Conservation (phyloP, 176 grass and related monocot species). For the Carex pumila region DNA sequence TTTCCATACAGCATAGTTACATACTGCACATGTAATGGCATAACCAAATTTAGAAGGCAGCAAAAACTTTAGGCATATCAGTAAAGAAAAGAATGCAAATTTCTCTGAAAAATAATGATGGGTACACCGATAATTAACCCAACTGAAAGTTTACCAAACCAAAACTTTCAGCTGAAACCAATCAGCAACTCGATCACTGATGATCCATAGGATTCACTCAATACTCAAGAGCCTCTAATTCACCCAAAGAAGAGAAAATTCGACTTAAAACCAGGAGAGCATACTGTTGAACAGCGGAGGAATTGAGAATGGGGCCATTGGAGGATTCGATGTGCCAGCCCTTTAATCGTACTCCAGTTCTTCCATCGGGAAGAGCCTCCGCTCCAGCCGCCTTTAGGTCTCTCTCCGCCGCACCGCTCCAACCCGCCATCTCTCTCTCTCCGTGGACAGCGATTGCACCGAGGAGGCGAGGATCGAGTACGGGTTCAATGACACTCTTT, state of each 20-base stretch:
- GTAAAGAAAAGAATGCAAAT: background rate
- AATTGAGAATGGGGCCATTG: conserved; percentile 74
- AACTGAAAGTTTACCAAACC: no score
- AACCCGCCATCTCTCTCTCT: conserved; percentile 25
- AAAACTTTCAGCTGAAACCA: background rate
- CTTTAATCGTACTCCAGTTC: conserved; percentile 43
- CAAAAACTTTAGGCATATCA: background rate
- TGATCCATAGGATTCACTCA: background rate
- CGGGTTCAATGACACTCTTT: background rate
- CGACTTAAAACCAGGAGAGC: background rate
- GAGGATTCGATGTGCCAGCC: conserved; percentile 66
- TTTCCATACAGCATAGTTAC: background rate
- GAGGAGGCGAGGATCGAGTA: background rate
- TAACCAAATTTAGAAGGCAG: background rate
- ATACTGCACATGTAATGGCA: background rate
- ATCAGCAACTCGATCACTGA: background rate
- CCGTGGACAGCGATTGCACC: background rate
- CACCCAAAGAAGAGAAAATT: background rate
- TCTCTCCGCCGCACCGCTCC: conserved; percentile 53
- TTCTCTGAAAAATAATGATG: background rate
- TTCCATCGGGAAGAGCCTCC: conserved; percentile 33
- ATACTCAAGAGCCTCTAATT: background rate
- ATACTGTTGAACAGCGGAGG: conserved; percentile 51
- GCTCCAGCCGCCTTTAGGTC: conserved; percentile 70
- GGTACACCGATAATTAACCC: no score